phyloP scores from a whole-genome alignment of 371 early-diverging fungal species.

The Sporodiniella umbellata region DNA sequence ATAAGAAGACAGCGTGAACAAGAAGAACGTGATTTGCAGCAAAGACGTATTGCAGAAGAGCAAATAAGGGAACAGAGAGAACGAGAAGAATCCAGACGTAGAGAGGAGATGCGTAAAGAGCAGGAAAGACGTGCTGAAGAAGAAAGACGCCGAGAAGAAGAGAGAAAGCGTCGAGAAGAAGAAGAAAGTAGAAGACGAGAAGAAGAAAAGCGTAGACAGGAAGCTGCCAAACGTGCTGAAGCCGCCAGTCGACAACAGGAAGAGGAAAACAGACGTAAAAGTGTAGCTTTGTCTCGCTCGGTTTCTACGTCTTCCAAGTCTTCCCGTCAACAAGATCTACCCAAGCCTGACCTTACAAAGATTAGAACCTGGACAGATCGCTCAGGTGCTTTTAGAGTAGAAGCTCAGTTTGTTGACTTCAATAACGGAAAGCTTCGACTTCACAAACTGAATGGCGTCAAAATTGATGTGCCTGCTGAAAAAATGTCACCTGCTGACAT shows the following conservation, averaged over 20 bases:
- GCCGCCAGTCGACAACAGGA: constrained; percentile 38
- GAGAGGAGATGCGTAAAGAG: constrained; percentile 3
- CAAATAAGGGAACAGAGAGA: constrained; percentile 8
- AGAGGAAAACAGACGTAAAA: constrained; percentile 29
- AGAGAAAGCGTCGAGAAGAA: constrained; percentile 21
- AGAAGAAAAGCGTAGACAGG: constrained; percentile 6
- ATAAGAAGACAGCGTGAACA: constrained; percentile 27
- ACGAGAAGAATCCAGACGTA: constrained; percentile 2
- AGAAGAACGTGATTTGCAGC: constrained; percentile 19
- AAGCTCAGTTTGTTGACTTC: constrained; percentile 79
- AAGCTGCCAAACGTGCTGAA: constrained; percentile 33
- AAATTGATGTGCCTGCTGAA: constrained; percentile 87
- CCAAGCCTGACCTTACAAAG: constrained; percentile 54
- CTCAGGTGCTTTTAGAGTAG: constrained; percentile 88
- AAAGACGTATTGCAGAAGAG: constrained; percentile 17
- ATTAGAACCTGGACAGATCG: constrained; percentile 91
- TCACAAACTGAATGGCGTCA: constrained; percentile 92
- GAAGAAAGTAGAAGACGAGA: constrained; percentile 25
- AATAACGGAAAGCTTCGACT: constrained; percentile 83
- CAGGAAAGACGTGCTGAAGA: constrained; percentile 10
- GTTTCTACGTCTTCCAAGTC: constrained; percentile 11
- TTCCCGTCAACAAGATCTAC: constrained; percentile 13
- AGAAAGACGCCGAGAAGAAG: constrained; percentile 4
- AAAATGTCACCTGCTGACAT: constrained; percentile 81
- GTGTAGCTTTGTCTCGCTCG: constrained; percentile 20